Evolutionary conservation across 208 protist species (phyloP), one percentile per base, ranked within the genome.

Genomic region (Plasmodiophora brassicae): DNA sequence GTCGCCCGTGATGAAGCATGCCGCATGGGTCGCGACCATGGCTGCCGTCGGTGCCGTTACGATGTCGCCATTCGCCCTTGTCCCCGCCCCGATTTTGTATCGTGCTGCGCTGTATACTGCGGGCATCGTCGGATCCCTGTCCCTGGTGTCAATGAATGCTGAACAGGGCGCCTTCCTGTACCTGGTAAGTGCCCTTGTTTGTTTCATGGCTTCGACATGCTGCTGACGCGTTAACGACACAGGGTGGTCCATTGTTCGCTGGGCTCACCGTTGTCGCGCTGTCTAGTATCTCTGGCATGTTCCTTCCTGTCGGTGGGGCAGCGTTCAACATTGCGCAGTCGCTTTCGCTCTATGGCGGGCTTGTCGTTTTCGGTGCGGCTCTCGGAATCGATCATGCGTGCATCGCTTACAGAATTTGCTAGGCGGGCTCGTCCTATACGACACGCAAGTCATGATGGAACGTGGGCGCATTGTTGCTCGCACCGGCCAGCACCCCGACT

Each of bases 191-290:
- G 65, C 32, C 32, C 41, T 5, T 78, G 14, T 32, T 78, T 32
- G 32, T 5, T 38, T 78, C 5, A 32, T 32, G 5, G 65, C 50
- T 57, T 57, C 25, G 50, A 28, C 50, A 57, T 57, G 14, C 50
- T 14, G 50, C 25, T 57, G 25, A 57, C 25, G 50, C 20, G 14
- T 57, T 57, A 25, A 57, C 25, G 25, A 57, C 41, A 32, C 41
- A 78, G 65, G 65, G 65, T 44, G 65, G 65, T 32, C 65, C 65
- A 5, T 78, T 78, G n/a, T 78, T 78, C 65, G 65, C 14, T 78
- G 65, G 65, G 10, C n/a, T 78, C 10, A 78, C 65, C 20, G 65
- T 78, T 78, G 65, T 78, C n/a, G 65, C 65, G 5, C 65, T 78
- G n/a, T 78, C 65, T 44, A 44, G 32, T 14, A 38, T 78, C 65